These are phyloP conservation scores for Fonsecaea nubica DNA, from an alignment of 2,329 filamentous ascomycete species.

Conservation along the genomic window DNA sequence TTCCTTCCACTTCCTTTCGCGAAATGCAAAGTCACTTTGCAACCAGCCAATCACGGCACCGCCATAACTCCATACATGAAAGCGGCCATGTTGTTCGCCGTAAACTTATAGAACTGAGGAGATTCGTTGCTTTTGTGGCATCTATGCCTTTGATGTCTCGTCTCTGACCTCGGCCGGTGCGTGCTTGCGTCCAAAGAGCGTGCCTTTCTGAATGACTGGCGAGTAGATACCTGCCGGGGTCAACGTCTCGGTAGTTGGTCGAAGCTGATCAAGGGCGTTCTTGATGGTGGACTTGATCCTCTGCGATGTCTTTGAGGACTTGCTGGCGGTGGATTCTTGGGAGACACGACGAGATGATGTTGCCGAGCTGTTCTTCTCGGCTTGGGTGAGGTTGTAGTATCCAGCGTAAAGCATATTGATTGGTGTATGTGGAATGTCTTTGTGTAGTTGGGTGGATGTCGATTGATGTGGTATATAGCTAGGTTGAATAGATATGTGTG, in stretches of 20 bases:
- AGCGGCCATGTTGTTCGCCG: neutral
- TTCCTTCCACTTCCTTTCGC: neutral
- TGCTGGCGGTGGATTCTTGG: constrained; percentile 23
- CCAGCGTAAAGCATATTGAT: constrained; percentile 37
- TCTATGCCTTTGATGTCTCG: constrained; percentile 24
- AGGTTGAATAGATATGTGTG: neutral
- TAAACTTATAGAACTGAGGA: constrained; percentile 7
- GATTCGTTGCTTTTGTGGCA: constrained; percentile 15
- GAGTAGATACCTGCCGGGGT: constrained; percentile 34
- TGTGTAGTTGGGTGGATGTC: constrained; percentile 15
- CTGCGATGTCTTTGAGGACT: constrained; percentile 22
- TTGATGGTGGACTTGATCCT: constrained; percentile 34
- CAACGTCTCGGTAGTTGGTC: constrained; percentile 31
- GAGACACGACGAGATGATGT: constrained; percentile 30
- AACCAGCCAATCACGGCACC: neutral
- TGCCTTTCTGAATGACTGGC: constrained; percentile 33
- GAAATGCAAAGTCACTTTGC: neutral
- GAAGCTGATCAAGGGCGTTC: constrained; percentile 33
- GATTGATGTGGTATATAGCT: constrained; percentile 10
- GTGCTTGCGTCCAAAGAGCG: constrained; percentile 29
- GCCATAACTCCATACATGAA: neutral
- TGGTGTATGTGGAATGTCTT: constrained; percentile 9
- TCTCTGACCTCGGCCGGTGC: constrained; percentile 5
- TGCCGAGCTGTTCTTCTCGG: constrained; percentile 24
- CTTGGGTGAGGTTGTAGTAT: constrained; percentile 36